Evolutionary conservation across 139 green algal genomes (phyloP).

Genomic region (Tetradesmus lagerheimii): DNA sequence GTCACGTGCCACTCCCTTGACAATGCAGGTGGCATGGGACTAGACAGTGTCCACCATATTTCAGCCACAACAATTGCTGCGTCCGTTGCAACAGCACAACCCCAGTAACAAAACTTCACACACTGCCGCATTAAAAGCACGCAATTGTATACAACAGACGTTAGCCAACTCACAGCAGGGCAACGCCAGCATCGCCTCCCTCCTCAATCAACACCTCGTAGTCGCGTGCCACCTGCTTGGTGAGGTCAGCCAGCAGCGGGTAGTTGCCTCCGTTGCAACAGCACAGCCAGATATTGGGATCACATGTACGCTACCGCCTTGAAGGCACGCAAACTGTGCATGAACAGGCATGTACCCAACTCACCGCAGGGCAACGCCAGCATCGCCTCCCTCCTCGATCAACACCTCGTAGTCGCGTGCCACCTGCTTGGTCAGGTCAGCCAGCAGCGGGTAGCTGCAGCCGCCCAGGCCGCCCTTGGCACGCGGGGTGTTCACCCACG

Average conservation of each 20-base stretch:
- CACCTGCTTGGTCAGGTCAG: constrained; percentile 92
- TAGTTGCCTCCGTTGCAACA: too few relatives aligned
- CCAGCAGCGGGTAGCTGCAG: constrained; percentile 96
- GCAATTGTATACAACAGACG: too few relatives aligned
- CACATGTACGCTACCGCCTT: too few relatives aligned
- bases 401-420: constrained; percentile 90
- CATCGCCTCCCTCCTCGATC: constrained; percentile 79
- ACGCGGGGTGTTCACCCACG: constrained; percentile 95
- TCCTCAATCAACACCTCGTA: constrained; percentile 94
- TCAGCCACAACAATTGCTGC: too few relatives aligned
- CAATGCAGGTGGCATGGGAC: too few relatives aligned
- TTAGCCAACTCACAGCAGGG: constrained; percentile 67
- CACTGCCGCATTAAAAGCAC: too few relatives aligned
- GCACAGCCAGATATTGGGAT: too few relatives aligned
- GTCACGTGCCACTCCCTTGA: constrained; percentile 72
- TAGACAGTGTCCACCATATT: too few relatives aligned
- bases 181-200: constrained; percentile 76
- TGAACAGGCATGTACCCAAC: too few relatives aligned
- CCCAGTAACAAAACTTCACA: too few relatives aligned
- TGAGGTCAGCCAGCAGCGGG: constrained; percentile 97
- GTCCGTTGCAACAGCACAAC: too few relatives aligned
- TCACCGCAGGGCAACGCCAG: constrained; percentile 76
- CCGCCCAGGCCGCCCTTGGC: constrained; percentile 95
- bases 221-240: constrained; percentile 73
- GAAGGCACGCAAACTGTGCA: too few relatives aligned